phyloP scores from a whole-genome alignment of 805 yeast genomes.

The Wickerhamomyces bovis region DNA sequence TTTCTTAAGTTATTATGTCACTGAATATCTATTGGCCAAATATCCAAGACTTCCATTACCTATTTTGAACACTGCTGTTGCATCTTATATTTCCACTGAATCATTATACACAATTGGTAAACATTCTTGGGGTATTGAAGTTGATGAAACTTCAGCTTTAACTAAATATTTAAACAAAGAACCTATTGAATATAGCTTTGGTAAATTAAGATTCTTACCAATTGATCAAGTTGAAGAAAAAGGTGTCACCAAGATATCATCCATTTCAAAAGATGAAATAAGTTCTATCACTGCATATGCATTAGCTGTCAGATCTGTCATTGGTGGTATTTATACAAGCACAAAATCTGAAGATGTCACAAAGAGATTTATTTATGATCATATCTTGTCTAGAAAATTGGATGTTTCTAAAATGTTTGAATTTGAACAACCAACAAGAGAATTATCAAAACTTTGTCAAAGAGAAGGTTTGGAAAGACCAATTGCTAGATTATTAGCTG shows the following conservation, averaged over 20 bases:
- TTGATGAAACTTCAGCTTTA: slow-evolving; percentile 56
- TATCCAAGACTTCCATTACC: slow-evolving; percentile 89
- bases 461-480: slow-evolving; percentile 73
- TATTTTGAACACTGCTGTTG: slow-evolving; percentile 68
- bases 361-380: slow-evolving; percentile 62
- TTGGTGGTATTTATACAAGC: slow-evolving; percentile 79
- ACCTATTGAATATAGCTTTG: slow-evolving; percentile 59
- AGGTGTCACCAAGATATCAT: slow-evolving; percentile 47
- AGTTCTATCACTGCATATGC: slow-evolving; percentile 38
- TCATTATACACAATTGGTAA: slow-evolving; percentile 63
- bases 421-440: slow-evolving; percentile 82
- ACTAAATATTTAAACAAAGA: slow-evolving; percentile 66
- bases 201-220: slow-evolving; percentile 53
- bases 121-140: slow-evolving; percentile 80
- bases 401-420: slow-evolving; percentile 69
- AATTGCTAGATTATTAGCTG: slow-evolving; percentile 77
- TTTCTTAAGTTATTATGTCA: slow-evolving; percentile 65
- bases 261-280: slow-evolving; percentile 20
- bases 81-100: slow-evolving; percentile 64
- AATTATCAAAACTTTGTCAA: slow-evolving; percentile 68
- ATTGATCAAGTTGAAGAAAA: slow-evolving; percentile 30
- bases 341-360: slow-evolving; percentile 51
- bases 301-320: slow-evolving; percentile 70
- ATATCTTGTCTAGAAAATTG: slow-evolving; percentile 76
- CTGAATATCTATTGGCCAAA: slow-evolving; percentile 63